Evolutionary conservation across 2,329 filamentous ascomycete genomes (phyloP).

Genomic region (Monilinia fructigena): DNA sequence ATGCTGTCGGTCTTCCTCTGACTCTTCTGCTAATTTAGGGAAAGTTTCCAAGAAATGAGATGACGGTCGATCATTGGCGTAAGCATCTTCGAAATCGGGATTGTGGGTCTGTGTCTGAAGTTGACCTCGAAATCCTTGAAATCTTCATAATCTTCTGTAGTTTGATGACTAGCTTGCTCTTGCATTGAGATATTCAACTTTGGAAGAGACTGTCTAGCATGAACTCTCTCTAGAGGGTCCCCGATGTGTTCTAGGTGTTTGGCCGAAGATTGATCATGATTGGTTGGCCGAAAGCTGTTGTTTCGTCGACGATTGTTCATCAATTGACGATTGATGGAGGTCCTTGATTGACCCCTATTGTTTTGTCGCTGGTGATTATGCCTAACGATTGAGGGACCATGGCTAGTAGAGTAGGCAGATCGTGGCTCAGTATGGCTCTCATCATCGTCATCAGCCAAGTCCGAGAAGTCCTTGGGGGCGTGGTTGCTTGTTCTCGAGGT

Average conservation of each 20-base stretch:
- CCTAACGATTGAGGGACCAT: too few species aligned
- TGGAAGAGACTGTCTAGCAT: too few species aligned
- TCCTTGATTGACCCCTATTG: too few species aligned
- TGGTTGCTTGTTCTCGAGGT: not conserved
- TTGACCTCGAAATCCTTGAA: too few species aligned
- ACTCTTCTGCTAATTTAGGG: not conserved
- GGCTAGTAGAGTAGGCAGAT: not conserved
- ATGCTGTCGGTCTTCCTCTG: not conserved
- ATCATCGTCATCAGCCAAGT: not conserved
- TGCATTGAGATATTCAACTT: too few species aligned
- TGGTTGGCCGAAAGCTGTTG: not conserved
- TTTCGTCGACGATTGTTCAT: not conserved
- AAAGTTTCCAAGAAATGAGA: not conserved
- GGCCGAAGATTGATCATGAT: too few species aligned
- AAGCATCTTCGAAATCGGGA: not conserved
- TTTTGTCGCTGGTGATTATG: not conserved
- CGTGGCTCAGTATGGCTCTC: too few species aligned
- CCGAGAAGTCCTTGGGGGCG: too few species aligned
- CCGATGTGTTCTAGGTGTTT: not conserved
- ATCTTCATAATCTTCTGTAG: too few species aligned
- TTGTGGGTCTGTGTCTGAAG: too few species aligned
- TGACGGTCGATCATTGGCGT: not conserved
- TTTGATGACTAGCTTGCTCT: too few species aligned
- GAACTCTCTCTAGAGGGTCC: not conserved
- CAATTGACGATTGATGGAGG: not conserved